Conservation (phyloP, 345 rosid species). For the Populus nigra region DNA sequence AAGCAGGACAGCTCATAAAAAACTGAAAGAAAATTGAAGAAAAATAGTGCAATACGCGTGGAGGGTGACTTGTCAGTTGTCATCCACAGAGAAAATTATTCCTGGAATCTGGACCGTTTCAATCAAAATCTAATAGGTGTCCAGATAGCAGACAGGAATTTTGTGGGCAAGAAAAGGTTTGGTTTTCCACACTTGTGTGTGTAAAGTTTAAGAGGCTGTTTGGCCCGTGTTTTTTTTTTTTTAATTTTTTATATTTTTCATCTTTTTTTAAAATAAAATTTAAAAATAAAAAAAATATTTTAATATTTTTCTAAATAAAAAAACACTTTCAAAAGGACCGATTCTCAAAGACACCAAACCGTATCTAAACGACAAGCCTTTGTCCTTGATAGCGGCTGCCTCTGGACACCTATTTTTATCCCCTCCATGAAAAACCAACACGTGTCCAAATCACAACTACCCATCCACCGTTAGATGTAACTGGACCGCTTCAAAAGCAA, state of each 20-base stretch:
- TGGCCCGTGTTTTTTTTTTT: no score
- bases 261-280: no score
- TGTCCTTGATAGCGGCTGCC: not conserved
- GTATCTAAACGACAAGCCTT: not conserved
- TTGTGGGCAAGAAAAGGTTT: no score
- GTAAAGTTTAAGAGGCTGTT: not conserved
- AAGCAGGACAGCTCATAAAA: no score
- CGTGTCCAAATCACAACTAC: not conserved
- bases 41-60: no score
- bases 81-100: not conserved
- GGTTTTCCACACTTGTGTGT: not conserved
- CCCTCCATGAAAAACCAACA: not conserved
- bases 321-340: no score
- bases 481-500: slow-evolving; percentile 11
- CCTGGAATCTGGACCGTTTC: not conserved
- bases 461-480: slow-evolving; percentile 3
- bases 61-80: not conserved
- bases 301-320: no score
- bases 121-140: not conserved
- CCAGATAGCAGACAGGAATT: not conserved
- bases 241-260: no score
- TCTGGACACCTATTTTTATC: not conserved
- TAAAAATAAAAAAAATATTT: no score
- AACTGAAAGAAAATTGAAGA: not conserved
- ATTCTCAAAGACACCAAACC: no score